These are phyloP conservation scores for Alternaria sp. DNA, from an alignment of 2,329 filamentous ascomycete species.

Conservation along the genomic window DNA sequence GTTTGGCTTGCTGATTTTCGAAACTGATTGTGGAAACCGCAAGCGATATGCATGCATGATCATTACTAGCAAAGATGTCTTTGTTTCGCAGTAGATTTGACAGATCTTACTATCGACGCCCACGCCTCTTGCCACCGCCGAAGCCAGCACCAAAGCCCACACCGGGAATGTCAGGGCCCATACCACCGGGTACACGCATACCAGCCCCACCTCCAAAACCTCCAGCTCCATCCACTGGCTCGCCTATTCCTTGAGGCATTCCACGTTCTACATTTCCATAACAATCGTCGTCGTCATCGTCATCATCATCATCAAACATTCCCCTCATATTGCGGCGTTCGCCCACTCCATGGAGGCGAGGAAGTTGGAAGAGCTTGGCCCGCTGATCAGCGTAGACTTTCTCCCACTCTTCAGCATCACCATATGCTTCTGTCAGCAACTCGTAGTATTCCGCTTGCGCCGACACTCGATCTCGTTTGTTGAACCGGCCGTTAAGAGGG, in stretches of 20 bases:
- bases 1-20: no score
- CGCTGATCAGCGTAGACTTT: neutral
- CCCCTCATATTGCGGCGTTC: neutral
- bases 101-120: neutral
- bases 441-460: neutral
- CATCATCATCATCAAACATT: neutral
- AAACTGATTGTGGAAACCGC: no score
- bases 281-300: neutral
- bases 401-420: neutral
- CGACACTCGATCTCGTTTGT: neutral
- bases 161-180: neutral
- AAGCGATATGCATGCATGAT: no score
- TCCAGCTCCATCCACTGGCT: neutral
- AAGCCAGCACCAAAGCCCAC: neutral
- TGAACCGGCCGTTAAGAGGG: neutral
- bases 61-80: neutral
- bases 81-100: fast-evolving
- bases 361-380: neutral
- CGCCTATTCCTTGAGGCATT: neutral
- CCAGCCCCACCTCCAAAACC: neutral
- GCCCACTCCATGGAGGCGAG: neutral
- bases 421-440: neutral
- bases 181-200: neutral
- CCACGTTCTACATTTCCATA: neutral
- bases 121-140: neutral